These are phyloP conservation scores for Glycyrrhiza uralensis DNA, from an alignment of 306 rosid genomes.

Conservation along the genomic window DNA sequence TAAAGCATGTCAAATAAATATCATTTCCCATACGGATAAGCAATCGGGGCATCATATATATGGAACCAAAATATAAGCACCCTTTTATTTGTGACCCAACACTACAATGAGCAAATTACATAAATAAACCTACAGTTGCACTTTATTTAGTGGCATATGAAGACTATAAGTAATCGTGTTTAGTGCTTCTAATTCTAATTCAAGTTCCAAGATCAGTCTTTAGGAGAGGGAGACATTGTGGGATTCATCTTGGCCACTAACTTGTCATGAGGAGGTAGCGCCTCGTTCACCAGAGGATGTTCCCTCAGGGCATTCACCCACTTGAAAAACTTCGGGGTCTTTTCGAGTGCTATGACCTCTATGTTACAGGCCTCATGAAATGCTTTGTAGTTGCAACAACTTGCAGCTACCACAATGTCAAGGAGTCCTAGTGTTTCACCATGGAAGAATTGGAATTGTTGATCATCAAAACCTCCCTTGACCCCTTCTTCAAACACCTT, in stretches of 20 bases:
- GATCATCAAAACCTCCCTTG: slow-evolving; percentile 26
- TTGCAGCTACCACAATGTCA: slow-evolving; percentile 39
- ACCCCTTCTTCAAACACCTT: slow-evolving; percentile 43
- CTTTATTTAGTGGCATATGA: background rate
- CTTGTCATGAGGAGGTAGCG: slow-evolving; percentile 44
- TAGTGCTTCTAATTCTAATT: background rate
- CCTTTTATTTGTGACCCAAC: background rate
- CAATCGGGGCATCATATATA: too few relatives aligned
- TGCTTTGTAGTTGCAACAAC: slow-evolving; percentile 30
- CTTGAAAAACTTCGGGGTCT: slow-evolving; percentile 17
- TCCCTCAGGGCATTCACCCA: slow-evolving; percentile 42
- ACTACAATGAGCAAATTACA: background rate
- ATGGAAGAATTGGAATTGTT: slow-evolving; percentile 3
- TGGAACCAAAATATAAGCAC: background rate
- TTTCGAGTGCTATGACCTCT: background rate
- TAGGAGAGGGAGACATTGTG: background rate
- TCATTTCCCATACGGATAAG: too few relatives aligned
- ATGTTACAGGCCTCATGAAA: slow-evolving; percentile 23
- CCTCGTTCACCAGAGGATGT: slow-evolving; percentile 40
- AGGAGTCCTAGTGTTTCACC: slow-evolving; percentile 29
- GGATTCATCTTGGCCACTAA: slow-evolving; percentile 22
- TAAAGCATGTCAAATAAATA: too few relatives aligned
- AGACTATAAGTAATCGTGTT: background rate
- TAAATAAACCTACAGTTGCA: background rate
- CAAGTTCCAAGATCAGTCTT: background rate